Percentiles rank a stretch among this genome's conserved stretches.
Evolutionary conservation across 768 basidiomycete genomes (phyloP).

Genomic region (Phlebiopsis flavidoalba): DNA sequence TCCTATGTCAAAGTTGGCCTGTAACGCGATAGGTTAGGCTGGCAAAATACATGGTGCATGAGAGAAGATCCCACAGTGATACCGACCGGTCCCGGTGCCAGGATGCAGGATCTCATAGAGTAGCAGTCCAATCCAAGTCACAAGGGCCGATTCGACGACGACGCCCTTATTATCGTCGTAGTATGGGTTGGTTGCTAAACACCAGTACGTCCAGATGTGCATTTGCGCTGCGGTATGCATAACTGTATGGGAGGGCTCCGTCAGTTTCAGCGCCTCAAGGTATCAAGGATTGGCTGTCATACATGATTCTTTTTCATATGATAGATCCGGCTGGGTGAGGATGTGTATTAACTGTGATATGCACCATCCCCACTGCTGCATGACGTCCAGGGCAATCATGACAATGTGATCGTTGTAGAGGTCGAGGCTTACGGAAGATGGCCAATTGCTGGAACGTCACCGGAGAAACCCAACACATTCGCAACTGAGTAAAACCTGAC

Average conservation of each 20-base stretch:
- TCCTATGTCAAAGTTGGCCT: conserved; percentile 16
- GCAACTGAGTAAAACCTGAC: not conserved
- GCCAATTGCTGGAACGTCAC: conserved; percentile 18
- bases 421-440: conserved; percentile 6
- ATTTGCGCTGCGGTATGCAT: not conserved
- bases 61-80: conserved; percentile 9
- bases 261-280: not conserved
- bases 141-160: conserved; percentile 20
- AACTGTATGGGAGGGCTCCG: not conserved
- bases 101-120: conserved; percentile 18
- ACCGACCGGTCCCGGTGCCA: conserved; percentile 17
- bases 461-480: conserved; percentile 22
- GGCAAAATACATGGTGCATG: not conserved
- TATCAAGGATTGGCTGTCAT: not conserved
- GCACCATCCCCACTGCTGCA: conserved; percentile 23
- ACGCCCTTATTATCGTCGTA: conserved; percentile 10
- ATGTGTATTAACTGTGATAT: conserved; percentile 17
- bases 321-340: conserved; percentile 20
- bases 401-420: conserved; percentile 15
- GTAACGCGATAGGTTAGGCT: not conserved
- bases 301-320: conserved; percentile 19
- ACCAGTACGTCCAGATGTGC: not conserved
- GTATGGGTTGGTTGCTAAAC: not conserved
- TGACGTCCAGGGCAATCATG: conserved; percentile 16
- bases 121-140: conserved; percentile 21